These are phyloP conservation scores for Fusarium piperis DNA, from an alignment of 2,329 filamentous ascomycete species.

Conservation along the genomic window DNA sequence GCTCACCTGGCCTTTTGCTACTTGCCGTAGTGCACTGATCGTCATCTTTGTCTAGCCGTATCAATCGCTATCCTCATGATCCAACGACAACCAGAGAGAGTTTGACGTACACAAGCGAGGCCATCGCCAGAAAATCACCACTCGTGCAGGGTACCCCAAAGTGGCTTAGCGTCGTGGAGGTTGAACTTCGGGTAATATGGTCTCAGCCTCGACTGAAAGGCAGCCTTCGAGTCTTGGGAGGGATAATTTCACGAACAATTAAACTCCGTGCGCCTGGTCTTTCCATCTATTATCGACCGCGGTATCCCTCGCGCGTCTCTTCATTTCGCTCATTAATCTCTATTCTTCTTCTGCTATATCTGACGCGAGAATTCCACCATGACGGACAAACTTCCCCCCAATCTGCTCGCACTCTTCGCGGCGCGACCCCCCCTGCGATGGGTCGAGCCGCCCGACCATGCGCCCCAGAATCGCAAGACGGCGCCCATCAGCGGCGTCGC, in stretches of 20 bases:
- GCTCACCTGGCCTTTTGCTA: conserved; percentile 64
- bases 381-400: conserved; percentile 96
- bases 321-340: conserved; percentile 12
- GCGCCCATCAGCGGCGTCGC: conserved; percentile 78
- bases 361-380: conserved; percentile 60
- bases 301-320: conserved; percentile 18
- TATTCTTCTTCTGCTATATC: conserved; percentile 1
- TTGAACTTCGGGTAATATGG: conserved; percentile 32
- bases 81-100: conserved; percentile 33
- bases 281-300: conserved; percentile 16
- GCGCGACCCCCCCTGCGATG: conserved; percentile 92
- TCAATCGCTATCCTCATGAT: conserved; percentile 42
- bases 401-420: conserved; percentile 93
- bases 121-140: conserved; percentile 41
- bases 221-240: conserved; percentile 16
- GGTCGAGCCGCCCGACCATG: conserved; percentile 82
- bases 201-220: conserved; percentile 17
- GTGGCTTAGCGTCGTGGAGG: conserved; percentile 39
- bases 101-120: conserved; percentile 27
- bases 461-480: conserved; percentile 84
- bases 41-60: conserved; percentile 60
- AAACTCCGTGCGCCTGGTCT: conserved; percentile 11
- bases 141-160: conserved; percentile 24
- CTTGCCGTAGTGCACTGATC: conserved; percentile 61
- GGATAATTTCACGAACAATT: conserved; percentile 42